These are phyloP conservation scores for Zea mays DNA, from an alignment of 176 grass and related monocot genomes.

Conservation along the genomic window DNA sequence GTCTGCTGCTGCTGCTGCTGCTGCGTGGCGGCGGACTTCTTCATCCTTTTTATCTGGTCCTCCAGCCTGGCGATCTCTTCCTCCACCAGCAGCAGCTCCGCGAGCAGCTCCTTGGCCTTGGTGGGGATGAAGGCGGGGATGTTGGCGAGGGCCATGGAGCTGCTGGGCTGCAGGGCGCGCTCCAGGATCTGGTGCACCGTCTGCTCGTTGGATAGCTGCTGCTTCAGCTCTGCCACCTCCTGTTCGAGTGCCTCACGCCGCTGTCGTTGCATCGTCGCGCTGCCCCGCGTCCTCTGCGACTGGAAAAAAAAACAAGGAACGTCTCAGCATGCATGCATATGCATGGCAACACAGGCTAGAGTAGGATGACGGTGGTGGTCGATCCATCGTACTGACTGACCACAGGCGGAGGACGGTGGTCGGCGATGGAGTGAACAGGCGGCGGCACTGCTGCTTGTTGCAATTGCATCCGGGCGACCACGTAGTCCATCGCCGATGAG, in stretches of 20 bases:
- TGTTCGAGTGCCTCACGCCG: slow-evolving; percentile 54
- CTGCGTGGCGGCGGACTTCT: slow-evolving; percentile 28
- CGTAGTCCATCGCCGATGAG: slow-evolving; percentile 1
- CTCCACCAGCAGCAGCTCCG: slow-evolving; percentile 88
- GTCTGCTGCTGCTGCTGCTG: not conserved
- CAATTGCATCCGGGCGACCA: not conserved
- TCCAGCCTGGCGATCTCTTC: slow-evolving; percentile 82
- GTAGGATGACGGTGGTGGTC: no score
- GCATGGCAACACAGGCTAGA: no score
- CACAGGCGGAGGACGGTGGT: not conserved
- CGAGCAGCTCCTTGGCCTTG: slow-evolving; percentile 74
- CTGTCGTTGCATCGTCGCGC: not conserved
- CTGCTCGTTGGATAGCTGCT: slow-evolving; percentile 47
- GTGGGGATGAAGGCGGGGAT: slow-evolving; percentile 63
- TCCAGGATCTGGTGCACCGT: slow-evolving; percentile 68
- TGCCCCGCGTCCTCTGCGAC: slow-evolving; percentile 34
- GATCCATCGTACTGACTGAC: not conserved
- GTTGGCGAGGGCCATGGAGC: slow-evolving; percentile 17
- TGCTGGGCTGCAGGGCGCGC: slow-evolving; percentile 38
- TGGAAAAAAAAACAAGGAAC: not conserved
- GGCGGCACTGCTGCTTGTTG: not conserved
- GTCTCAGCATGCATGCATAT: no score
- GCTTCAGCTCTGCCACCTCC: slow-evolving; percentile 59
- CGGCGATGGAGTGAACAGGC: not conserved
- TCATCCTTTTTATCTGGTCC: slow-evolving; percentile 55